Conservation (phyloP, 129 eudicot species). For the Smallanthus sonchifolius region DNA sequence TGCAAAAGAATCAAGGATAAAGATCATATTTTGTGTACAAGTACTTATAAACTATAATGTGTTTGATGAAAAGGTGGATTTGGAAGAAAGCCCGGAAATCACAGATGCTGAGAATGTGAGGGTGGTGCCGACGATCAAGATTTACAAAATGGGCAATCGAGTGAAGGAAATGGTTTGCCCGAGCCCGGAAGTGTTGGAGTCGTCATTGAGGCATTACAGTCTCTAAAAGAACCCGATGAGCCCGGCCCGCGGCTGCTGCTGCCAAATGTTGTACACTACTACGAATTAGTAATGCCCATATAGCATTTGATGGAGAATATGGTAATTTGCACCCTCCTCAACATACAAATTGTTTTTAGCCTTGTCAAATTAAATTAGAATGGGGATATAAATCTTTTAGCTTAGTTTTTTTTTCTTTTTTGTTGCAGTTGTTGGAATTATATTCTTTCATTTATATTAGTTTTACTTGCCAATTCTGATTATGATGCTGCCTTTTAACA, state of each 20-base stretch:
- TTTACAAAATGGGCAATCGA: slow-evolving; percentile 66
- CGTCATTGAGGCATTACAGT: slow-evolving; percentile 77
- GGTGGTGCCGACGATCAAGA: slow-evolving; percentile 73
- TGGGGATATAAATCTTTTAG: slow-evolving; percentile 32
- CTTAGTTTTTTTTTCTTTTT: slow-evolving; percentile 7
- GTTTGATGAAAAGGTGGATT: slow-evolving; percentile 53
- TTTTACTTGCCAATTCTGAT: background rate
- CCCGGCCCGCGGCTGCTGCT: background rate
- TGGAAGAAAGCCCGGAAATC: slow-evolving; percentile 58
- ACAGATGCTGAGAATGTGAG: slow-evolving; percentile 62
- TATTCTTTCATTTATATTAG: slow-evolving; percentile 34
- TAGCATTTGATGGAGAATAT: slow-evolving; percentile 32
- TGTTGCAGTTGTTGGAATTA: slow-evolving; percentile 24
- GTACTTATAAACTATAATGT: background rate
- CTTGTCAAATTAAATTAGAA: slow-evolving; percentile 22
- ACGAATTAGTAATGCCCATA: slow-evolving; percentile 24
- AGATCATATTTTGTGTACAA: background rate
- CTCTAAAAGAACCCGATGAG: slow-evolving; percentile 25
- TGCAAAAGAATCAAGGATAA: background rate
- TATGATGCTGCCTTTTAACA: background rate
- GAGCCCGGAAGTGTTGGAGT: slow-evolving; percentile 68
- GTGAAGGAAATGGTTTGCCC: slow-evolving; percentile 85
- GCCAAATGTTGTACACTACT: slow-evolving; percentile 33
- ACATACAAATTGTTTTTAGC: slow-evolving; percentile 25
- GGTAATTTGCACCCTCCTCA: slow-evolving; percentile 29